A percentile compares a stretch with the other conserved stretches of the same genome.
Evolutionary conservation across 805 yeast genomes (phyloP).

Genomic region (Kodamaea jinghongensis): DNA sequence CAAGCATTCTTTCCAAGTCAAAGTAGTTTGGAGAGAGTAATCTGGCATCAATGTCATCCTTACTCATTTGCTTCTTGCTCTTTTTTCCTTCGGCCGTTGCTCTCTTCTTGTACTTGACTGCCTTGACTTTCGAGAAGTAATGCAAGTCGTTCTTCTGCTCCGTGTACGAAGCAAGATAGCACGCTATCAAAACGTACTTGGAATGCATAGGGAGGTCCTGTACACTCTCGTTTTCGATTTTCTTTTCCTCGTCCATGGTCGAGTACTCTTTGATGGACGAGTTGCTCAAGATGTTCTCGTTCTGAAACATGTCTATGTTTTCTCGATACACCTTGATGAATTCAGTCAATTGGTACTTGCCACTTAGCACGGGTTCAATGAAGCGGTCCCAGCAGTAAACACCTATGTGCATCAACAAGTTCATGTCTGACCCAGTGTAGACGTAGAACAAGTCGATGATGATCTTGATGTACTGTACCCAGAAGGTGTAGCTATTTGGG

Average conservation of each 20-base stretch:
- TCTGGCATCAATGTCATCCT: slow-evolving; percentile 53
- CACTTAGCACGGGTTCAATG: slow-evolving; percentile 23
- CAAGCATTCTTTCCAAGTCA: slow-evolving; percentile 74
- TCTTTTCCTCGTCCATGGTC: slow-evolving; percentile 21
- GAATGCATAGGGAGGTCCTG: slow-evolving; percentile 58
- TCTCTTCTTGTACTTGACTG: slow-evolving; percentile 38
- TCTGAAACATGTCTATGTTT: slow-evolving; percentile 24
- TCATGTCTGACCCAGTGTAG: slow-evolving; percentile 45
- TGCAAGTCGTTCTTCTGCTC: slow-evolving; percentile 68
- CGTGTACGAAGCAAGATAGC: slow-evolving; percentile 78
- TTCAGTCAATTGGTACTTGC: slow-evolving; percentile 22
- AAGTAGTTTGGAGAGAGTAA: slow-evolving; percentile 70
- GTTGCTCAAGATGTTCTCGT: slow-evolving; percentile 31
- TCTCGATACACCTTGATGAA: slow-evolving; percentile 36
- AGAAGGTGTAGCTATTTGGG: slow-evolving; percentile 24
- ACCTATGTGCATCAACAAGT: slow-evolving; percentile 31
- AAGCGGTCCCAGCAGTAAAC: slow-evolving; percentile 34
- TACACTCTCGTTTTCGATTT: slow-evolving; percentile 17
- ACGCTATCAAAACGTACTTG: slow-evolving; percentile 73
- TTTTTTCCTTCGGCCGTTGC: slow-evolving; percentile 16
- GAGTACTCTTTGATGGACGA: slow-evolving; percentile 26
- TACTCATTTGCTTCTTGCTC: slow-evolving; percentile 23
- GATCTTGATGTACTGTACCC: slow-evolving; percentile 43
- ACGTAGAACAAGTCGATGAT: slow-evolving; percentile 45
- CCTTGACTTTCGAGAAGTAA: slow-evolving; percentile 59